Conservation (phyloP, 352 stramenopile genomes). For the Peronospora farinosa region DNA sequence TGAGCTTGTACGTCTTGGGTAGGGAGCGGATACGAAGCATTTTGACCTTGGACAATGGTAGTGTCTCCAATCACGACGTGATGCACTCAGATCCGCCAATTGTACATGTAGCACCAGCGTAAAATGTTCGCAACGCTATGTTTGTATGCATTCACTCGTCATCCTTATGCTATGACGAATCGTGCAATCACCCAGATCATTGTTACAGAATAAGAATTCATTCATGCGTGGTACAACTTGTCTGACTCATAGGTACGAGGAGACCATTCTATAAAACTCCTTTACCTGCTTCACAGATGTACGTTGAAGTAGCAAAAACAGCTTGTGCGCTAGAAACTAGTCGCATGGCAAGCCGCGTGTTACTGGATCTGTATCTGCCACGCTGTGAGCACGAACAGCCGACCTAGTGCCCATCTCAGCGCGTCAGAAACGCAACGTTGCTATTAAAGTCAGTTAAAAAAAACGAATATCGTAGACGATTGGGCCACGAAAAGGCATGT, state of each 20-base stretch:
- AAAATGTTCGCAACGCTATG: too few relatives aligned
- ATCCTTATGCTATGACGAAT: too few relatives aligned
- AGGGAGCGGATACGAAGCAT: slow-evolving; percentile 1
- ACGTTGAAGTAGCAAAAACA: neutral
- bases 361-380: neutral
- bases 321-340: neutral
- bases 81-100: neutral
- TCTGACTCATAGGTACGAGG: neutral
- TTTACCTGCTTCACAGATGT: neutral
- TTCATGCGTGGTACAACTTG: neutral
- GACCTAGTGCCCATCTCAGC: neutral
- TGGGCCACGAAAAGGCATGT: too few relatives aligned
- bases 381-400: neutral
- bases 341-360: neutral
- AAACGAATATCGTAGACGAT: slow-evolving; percentile 12
- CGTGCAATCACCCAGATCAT: too few relatives aligned
- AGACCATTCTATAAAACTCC: neutral
- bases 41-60: neutral
- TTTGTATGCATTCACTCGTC: too few relatives aligned
- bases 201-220: too few relatives aligned
- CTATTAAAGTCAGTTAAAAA: slow-evolving; percentile 11
- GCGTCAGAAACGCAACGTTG: neutral
- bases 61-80: neutral
- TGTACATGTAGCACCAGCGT: neutral
- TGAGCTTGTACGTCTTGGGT: slow-evolving; percentile 13